Evolutionary conservation across 2,329 filamentous ascomycete genomes (phyloP).

Genomic region (Colletotrichum navitas): DNA sequence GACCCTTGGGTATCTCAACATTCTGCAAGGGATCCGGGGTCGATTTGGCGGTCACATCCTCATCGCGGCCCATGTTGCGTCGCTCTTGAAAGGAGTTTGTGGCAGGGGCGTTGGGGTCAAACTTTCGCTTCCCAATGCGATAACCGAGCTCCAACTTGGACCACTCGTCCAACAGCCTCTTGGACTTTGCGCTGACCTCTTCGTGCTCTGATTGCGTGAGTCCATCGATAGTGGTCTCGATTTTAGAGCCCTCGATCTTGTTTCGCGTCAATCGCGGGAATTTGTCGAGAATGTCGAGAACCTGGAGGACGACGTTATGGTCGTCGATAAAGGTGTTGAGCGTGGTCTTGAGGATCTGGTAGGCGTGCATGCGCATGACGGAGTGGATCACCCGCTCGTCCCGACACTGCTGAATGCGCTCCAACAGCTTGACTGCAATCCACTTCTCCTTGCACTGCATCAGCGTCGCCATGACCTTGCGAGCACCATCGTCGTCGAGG

Average conservation of each 20-base stretch:
- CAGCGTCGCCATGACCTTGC: constrained; percentile 94
- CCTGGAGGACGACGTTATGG: constrained; percentile 87
- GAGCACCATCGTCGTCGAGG: constrained; percentile 85
- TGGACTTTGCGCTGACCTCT: constrained; percentile 78
- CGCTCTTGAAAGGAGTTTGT: constrained; percentile 72
- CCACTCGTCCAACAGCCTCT: constrained; percentile 84
- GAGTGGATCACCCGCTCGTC: constrained; percentile 89
- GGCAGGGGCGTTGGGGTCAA: constrained; percentile 73
- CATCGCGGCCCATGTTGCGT: constrained; percentile 62
- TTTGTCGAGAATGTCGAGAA: constrained; percentile 88
- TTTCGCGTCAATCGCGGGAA: constrained; percentile 94
- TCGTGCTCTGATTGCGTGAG: constrained; percentile 78
- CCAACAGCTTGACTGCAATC: constrained; percentile 95
- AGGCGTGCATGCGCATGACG: constrained; percentile 96
- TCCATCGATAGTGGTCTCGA: constrained; percentile 82
- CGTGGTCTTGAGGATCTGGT: constrained; percentile 91
- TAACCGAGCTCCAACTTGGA: constrained; percentile 91
- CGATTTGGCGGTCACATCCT: constrained; percentile 51
- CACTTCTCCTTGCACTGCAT: constrained; percentile 99
- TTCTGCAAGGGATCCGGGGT: constrained; percentile 59
- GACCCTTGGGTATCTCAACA: constrained; percentile 68
- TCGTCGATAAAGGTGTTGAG: constrained; percentile 90
- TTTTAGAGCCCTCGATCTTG: constrained; percentile 97
- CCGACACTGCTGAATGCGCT: constrained; percentile 87
- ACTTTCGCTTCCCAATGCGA: constrained; percentile 90